Conservation (phyloP, 331 rosid species). For the Cydonia oblonga region DNA sequence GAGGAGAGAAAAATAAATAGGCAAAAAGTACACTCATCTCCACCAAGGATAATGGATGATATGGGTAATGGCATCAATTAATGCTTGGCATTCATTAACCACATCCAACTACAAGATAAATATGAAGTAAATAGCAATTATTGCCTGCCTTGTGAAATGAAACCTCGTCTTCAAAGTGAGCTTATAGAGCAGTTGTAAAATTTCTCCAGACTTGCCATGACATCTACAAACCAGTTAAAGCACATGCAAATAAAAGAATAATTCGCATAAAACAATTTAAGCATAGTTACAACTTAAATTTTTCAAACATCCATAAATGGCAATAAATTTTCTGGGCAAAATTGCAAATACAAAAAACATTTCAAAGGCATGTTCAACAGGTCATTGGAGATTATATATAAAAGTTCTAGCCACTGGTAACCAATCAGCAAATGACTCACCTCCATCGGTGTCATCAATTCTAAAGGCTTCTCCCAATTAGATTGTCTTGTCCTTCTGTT, state of each 20-base stretch:
- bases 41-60: constrained; percentile 4
- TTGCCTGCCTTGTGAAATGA: constrained; percentile 91
- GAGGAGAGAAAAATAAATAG: constrained; percentile 16
- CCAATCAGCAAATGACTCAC: constrained; percentile 37
- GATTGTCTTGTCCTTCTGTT: constrained; percentile 86
- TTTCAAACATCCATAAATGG: constrained; percentile 33
- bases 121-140: constrained; percentile 60
- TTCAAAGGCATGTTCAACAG: constrained; percentile 20
- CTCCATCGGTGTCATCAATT: constrained; percentile 95
- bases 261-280: constrained; percentile 43
- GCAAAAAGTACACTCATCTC: constrained; percentile 4
- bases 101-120: constrained; percentile 27
- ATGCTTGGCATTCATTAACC: constrained; percentile 23
- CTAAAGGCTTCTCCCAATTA: constrained; percentile 96
- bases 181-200: constrained; percentile 79
- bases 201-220: constrained; percentile 88
- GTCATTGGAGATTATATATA: constrained; percentile 11
- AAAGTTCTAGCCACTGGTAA: constrained; percentile 6
- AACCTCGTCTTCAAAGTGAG: constrained; percentile 76
- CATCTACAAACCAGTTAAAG: constrained; percentile 91
- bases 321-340: constrained; percentile 3
- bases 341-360: constrained; percentile 17
- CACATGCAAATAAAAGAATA: constrained; percentile 76
- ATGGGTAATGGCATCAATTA: constrained; percentile 22
- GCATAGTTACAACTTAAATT: constrained; percentile 17